phyloP scores from a whole-genome alignment of 164 flowering plant species.

The Tetrastigma voinierianum region DNA sequence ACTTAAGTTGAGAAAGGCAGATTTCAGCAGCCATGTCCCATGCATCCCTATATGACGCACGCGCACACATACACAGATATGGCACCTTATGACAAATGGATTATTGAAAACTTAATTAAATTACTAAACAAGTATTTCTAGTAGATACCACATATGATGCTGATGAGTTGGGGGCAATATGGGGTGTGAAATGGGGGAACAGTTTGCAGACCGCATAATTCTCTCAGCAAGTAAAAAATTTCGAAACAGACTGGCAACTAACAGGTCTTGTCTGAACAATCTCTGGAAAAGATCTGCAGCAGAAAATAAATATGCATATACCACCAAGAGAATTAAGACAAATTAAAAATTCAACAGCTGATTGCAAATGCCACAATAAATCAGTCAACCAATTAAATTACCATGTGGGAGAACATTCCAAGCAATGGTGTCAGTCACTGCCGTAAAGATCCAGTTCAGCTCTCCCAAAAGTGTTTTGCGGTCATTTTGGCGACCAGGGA shows the following conservation, averaged over 20 bases:
- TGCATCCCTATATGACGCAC: slow-evolving; percentile 71
- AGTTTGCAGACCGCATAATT: slow-evolving; percentile 98
- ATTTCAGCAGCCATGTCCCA: slow-evolving; percentile 99
- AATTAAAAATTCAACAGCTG: not conserved
- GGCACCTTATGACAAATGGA: slow-evolving; percentile 4
- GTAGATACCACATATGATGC: slow-evolving; percentile 95
- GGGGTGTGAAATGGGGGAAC: slow-evolving; percentile 93
- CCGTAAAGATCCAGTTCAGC: slow-evolving; percentile 98
- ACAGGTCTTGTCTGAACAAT: slow-evolving; percentile 89
- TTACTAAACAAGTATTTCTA: not conserved
- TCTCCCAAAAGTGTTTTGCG: slow-evolving; percentile 95
- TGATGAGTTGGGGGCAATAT: slow-evolving; percentile 95
- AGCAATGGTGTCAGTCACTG: slow-evolving; percentile 97
- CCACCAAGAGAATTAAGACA: not conserved
- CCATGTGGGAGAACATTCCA: slow-evolving; percentile 99
- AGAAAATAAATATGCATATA: slow-evolving; percentile 6
- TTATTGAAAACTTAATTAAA: not conserved
- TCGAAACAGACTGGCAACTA: slow-evolving; percentile 93
- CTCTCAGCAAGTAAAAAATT: slow-evolving; percentile 97
- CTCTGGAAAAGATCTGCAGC: slow-evolving; percentile 93
- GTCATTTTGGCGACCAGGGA: slow-evolving; percentile 97
- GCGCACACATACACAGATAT: no score
- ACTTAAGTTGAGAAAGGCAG: slow-evolving; percentile 87
- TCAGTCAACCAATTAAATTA: slow-evolving; percentile 18
- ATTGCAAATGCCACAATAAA: not conserved